Conservation (phyloP, 2,329 filamentous ascomycete genomes). For the Boeremia lycopersici region DNA sequence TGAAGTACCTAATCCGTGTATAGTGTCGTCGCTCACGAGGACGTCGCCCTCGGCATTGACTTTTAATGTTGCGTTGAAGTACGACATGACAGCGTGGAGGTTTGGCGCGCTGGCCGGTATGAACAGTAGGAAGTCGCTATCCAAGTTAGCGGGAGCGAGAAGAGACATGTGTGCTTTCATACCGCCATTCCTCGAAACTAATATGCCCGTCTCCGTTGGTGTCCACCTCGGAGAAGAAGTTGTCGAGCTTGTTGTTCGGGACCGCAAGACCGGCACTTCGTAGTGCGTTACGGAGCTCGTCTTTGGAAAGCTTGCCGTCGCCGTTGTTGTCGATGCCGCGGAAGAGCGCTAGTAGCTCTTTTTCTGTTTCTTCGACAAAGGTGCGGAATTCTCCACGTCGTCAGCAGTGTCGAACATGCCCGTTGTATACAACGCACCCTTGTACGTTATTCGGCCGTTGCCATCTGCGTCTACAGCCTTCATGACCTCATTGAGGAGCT, state of each 20-base stretch:
- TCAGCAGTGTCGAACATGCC: constrained; percentile 24
- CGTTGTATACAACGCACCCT: constrained; percentile 61
- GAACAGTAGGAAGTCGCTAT: constrained; percentile 87
- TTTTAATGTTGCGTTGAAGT: constrained; percentile 87
- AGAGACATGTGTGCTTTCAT: constrained; percentile 48
- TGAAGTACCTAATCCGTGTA: constrained; percentile 92
- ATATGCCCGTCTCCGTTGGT: constrained; percentile 85
- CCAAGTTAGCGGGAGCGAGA: constrained; percentile 19
- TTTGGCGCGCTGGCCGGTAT: constrained; percentile 73
- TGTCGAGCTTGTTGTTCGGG: constrained; percentile 74
- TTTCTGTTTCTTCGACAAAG: constrained; percentile 88
- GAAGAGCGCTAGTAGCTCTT: constrained; percentile 81
- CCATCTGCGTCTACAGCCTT: constrained; percentile 82
- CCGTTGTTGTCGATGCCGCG: constrained; percentile 82
- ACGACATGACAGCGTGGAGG: constrained; percentile 83
- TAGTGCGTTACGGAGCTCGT: constrained; percentile 82
- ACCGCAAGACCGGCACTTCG: constrained; percentile 77
- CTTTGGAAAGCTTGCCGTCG: constrained; percentile 84
- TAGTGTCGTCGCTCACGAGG: constrained; percentile 84
- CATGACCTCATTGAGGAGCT: constrained; percentile 80
- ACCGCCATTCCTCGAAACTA: constrained; percentile 96
- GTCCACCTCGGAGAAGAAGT: constrained; percentile 91
- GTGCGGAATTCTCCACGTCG: constrained; percentile 75
- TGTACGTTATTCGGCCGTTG: constrained; percentile 89
- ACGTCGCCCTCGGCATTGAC: constrained; percentile 95